These are phyloP conservation scores for Cephalotrichum gorgonifer DNA, from an alignment of 2,329 filamentous ascomycete species.

Conservation along the genomic window DNA sequence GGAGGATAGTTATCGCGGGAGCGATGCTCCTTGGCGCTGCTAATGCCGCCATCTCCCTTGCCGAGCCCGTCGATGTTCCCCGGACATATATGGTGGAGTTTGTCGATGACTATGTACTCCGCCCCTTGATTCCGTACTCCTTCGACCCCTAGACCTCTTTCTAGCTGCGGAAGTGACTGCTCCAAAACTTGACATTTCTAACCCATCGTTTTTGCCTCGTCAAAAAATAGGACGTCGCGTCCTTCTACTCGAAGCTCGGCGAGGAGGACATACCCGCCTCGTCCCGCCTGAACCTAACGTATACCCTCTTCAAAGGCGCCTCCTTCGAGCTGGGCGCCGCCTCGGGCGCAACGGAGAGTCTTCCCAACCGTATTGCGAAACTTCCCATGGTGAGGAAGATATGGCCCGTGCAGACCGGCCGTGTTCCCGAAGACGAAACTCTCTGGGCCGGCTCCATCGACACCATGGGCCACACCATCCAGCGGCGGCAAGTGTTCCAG, in stretches of 20 bases:
- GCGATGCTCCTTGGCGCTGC: background rate
- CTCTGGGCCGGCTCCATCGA: conserved; percentile 32
- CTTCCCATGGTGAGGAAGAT: conserved; percentile 22
- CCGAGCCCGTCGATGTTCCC: conserved; percentile 1
- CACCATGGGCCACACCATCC: conserved; percentile 20
- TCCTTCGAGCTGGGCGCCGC: conserved; percentile 41
- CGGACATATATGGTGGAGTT: conserved; percentile 4
- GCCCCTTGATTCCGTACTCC: background rate
- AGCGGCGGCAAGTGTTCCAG: conserved; percentile 1
- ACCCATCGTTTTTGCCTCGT: background rate
- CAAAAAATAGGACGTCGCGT: conserved; percentile 1
- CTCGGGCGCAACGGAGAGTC: conserved; percentile 27
- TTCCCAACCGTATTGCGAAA: conserved; percentile 2
- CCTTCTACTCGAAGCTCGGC: conserved; percentile 1
- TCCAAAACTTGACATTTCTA: background rate
- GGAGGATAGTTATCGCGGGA: background rate
- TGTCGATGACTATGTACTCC: conserved; percentile 3
- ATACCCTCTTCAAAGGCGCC: conserved; percentile 41
- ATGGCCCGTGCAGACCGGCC: conserved; percentile 32
- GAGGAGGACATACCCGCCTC: conserved; percentile 15
- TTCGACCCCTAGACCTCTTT: too few species aligned
- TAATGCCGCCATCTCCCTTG: background rate
- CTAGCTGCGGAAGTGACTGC: too few species aligned
- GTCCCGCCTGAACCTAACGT: conserved; percentile 37
- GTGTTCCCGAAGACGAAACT: conserved; percentile 33